Percentiles rank a stretch among this genome's conserved stretches.
Conservation (phyloP, 2,329 filamentous ascomycete genomes). For the Colletotrichum sp. region DNA sequence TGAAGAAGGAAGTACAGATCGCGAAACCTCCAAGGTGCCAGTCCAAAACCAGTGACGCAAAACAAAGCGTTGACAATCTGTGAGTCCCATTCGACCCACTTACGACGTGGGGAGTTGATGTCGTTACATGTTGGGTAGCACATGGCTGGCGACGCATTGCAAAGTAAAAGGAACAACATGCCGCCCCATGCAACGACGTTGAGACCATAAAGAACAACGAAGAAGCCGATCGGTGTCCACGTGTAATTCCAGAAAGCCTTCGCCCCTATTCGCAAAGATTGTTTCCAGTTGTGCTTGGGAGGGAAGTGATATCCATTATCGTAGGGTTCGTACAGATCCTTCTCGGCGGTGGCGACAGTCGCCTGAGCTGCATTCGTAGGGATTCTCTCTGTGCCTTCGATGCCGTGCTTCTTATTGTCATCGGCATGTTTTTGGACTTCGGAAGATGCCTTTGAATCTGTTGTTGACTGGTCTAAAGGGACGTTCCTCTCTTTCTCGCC, state of each 20-base stretch:
- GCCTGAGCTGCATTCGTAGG: constrained; percentile 4
- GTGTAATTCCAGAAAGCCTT: constrained; percentile 75
- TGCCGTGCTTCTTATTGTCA: not conserved
- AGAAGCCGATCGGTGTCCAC: constrained; percentile 75
- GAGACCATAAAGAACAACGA: constrained; percentile 79
- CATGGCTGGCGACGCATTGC: constrained; percentile 77
- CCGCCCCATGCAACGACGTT: constrained; percentile 90
- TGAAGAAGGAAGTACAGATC: constrained; percentile 77
- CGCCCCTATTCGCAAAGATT: constrained; percentile 62
- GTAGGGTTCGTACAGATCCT: constrained; percentile 15
- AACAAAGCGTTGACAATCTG: constrained; percentile 86
- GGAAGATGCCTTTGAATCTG: not conserved
- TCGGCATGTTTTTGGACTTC: not conserved
- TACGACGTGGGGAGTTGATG: constrained; percentile 76
- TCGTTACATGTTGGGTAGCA: constrained; percentile 73
- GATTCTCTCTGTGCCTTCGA: not conserved
- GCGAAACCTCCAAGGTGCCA: constrained; percentile 84
- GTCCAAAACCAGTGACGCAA: constrained; percentile 84
- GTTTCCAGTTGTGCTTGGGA: constrained; percentile 63
- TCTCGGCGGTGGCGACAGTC: constrained; percentile 6
- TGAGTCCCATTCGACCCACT: constrained; percentile 85
- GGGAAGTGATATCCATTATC: constrained; percentile 72
- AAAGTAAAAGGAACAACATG: constrained; percentile 87
- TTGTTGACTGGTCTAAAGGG: not conserved
- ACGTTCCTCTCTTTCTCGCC: constrained; percentile 3